A percentile compares a stretch with the other conserved stretches of the same genome.
phyloP scores from a whole-genome alignment of 1,139 yeast genomes.

The Kurtzmaniella quercitrusa region DNA sequence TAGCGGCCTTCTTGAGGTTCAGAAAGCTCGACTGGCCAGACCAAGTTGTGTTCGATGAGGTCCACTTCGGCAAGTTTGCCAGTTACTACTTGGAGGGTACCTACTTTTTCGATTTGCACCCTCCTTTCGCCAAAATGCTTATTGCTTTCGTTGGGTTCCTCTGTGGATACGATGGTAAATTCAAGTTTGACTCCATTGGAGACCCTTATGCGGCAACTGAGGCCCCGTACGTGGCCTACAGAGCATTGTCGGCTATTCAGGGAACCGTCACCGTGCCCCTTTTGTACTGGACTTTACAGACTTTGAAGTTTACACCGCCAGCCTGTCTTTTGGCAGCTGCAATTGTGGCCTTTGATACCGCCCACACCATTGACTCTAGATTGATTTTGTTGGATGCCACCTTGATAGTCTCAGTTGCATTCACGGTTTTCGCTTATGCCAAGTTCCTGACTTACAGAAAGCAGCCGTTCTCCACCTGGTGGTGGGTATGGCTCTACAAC shows the following conservation, averaged over 20 bases:
- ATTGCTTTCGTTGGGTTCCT: constrained; percentile 89
- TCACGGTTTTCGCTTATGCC: constrained; percentile 72
- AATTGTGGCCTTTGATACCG: constrained; percentile 80
- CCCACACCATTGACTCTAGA: constrained; percentile 88
- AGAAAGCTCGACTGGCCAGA: constrained; percentile 65
- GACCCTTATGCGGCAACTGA: constrained; percentile 65
- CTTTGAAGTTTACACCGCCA: constrained; percentile 72
- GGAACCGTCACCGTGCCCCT: constrained; percentile 83
- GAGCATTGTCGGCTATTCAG: constrained; percentile 75
- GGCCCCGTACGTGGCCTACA: constrained; percentile 87
- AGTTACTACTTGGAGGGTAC: constrained; percentile 79
- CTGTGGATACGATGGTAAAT: constrained; percentile 82
- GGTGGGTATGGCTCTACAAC: constrained; percentile 86
- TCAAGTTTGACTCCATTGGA: constrained; percentile 90
- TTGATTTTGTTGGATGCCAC: constrained; percentile 90
- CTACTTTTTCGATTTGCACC: constrained; percentile 93
- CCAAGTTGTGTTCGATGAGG: constrained; percentile 96
- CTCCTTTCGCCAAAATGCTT: constrained; percentile 92
- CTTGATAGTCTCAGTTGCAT: constrained; percentile 74
- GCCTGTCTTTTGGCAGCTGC: constrained; percentile 81
- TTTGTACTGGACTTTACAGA: constrained; percentile 77
- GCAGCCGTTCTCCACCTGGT: constrained; percentile 56
- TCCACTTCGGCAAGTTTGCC: constrained; percentile 95
- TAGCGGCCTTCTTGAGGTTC: constrained; percentile 74
- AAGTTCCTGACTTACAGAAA: constrained; percentile 71